phyloP scores from a whole-genome alignment of 345 rosid genomes.

The Rhizophora mangle region DNA sequence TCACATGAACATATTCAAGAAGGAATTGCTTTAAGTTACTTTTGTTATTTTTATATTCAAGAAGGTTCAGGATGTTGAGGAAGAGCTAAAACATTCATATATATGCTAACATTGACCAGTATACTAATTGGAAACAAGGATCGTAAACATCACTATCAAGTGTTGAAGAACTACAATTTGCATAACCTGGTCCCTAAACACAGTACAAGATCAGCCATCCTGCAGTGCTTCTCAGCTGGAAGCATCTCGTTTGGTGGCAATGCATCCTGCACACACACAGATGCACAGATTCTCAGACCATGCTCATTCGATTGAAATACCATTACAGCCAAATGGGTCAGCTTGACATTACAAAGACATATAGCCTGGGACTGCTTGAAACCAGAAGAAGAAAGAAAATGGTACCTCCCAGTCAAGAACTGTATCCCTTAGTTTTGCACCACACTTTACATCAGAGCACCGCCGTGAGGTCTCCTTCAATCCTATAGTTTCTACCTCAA shows the following conservation, averaged over 20 bases:
- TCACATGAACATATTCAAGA: neutral
- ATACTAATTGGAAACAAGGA: neutral
- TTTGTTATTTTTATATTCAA: neutral
- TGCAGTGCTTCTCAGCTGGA: constrained; percentile 86
- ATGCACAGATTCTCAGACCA: constrained; percentile 5
- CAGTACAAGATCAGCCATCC: constrained; percentile 81
- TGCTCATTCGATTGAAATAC: neutral
- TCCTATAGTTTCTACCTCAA: constrained; percentile 94
- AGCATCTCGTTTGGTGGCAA: constrained; percentile 80
- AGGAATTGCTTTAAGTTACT: neutral
- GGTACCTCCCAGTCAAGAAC: constrained; percentile 99
- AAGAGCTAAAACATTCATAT: neutral
- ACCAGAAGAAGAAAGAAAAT: neutral
- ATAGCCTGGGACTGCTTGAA: neutral
- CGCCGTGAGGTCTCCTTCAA: constrained; percentile 85
- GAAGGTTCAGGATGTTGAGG: neutral
- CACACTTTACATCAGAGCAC: constrained; percentile 65
- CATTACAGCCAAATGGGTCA: neutral
- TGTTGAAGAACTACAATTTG: neutral
- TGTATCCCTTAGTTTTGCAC: constrained; percentile 82
- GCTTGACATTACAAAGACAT: neutral
- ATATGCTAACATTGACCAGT: neutral
- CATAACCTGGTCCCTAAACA: constrained; percentile 89
- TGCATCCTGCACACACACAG: constrained; percentile 60
- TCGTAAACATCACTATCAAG: neutral